These are phyloP conservation scores for Moesziomyces antarcticus DNA, from an alignment of 1,284 basidiomycete genomes.

Conservation along the genomic window DNA sequence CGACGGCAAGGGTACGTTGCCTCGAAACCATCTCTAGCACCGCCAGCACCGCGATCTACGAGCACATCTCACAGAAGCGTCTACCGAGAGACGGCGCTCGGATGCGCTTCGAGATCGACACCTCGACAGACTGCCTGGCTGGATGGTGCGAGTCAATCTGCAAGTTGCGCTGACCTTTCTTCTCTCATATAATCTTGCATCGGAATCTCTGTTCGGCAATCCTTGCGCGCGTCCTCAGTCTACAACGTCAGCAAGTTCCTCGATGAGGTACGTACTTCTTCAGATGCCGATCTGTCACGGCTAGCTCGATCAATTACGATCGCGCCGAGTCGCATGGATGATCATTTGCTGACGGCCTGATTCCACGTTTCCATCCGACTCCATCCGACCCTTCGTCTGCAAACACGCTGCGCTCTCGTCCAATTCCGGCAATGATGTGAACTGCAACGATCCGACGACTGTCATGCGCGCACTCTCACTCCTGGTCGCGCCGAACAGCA, in stretches of 20 bases:
- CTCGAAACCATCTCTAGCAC: too few species aligned
- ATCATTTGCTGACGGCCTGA: background rate
- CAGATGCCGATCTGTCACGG: too few species aligned
- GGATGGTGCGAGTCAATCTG: background rate
- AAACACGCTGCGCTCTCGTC: background rate
- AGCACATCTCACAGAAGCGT: too few species aligned
- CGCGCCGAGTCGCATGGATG: too few species aligned
- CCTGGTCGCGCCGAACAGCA: conserved; percentile 70
- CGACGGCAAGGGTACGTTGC: conserved; percentile 61
- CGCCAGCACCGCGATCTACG: too few species aligned
- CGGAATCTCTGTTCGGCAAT: background rate
- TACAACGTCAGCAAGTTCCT: conserved; percentile 95
- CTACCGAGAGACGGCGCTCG: too few species aligned
- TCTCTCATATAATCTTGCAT: background rate
- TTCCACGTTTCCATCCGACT: background rate
- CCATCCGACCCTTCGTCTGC: background rate
- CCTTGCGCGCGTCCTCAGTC: conserved; percentile 72
- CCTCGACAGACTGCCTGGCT: too few species aligned
- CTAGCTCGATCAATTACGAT: too few species aligned
- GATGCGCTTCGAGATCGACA: too few species aligned
- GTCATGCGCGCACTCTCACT: background rate
- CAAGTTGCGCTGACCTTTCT: background rate
- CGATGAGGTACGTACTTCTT: conserved; percentile 80
- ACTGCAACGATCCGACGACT: background rate
- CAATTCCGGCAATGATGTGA: background rate